Evolutionary conservation across 2,329 filamentous ascomycete species (phyloP).

Genomic region (Trichocomaceae sp.): DNA sequence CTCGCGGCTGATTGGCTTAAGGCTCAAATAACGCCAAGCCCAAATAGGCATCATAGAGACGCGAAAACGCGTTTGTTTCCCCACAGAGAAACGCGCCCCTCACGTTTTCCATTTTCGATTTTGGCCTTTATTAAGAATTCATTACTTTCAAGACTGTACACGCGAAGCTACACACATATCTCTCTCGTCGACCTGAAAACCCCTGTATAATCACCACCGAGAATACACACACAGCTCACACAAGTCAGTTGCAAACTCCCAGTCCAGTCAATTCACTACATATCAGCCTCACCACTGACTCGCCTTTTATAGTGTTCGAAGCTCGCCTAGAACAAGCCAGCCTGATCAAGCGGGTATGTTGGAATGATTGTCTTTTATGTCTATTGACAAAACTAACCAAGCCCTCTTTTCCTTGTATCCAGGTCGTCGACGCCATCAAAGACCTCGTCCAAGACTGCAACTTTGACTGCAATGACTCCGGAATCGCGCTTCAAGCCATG

Average conservation of each 20-base stretch:
- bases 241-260: background rate
- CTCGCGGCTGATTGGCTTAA: constrained; percentile 9
- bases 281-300: background rate
- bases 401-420: constrained; percentile 5
- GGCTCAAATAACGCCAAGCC: background rate
- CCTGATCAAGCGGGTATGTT: constrained; percentile 82
- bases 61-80: background rate
- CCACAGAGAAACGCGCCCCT: background rate
- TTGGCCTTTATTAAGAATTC: too few species aligned
- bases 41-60: background rate
- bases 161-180: too few species aligned
- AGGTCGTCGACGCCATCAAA: constrained; percentile 99
- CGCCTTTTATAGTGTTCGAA: constrained; percentile 65
- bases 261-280: too few species aligned
- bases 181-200: too few species aligned
- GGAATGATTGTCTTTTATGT: background rate
- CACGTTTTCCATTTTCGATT: too few species aligned
- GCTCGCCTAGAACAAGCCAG: constrained; percentile 92
- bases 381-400: background rate
- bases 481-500: constrained; percentile 97
- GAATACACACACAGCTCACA: background rate
- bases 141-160: too few species aligned
- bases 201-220: background rate
- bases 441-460: constrained; percentile 99
- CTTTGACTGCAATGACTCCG: constrained; percentile 99